Evolutionary conservation across 352 stramenopile genomes (phyloP).

Genomic region (Phytophthora nicotianae): DNA sequence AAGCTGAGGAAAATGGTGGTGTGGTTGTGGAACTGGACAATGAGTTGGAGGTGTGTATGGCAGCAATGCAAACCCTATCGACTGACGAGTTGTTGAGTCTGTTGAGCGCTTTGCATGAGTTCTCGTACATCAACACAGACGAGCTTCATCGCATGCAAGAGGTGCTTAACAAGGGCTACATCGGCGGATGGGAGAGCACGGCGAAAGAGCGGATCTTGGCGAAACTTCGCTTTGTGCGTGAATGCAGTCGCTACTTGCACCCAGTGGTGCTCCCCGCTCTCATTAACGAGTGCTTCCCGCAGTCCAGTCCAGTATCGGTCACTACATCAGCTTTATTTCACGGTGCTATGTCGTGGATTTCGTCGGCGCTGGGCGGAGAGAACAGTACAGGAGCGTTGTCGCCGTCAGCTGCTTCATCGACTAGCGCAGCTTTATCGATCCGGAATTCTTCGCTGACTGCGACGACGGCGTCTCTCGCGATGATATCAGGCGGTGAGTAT

Average conservation of each 20-base stretch:
- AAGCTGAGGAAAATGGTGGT: constrained; percentile 14
- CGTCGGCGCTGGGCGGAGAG: constrained; percentile 51
- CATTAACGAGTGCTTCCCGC: constrained; percentile 63
- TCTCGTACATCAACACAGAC: constrained; percentile 82
- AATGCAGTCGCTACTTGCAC: constrained; percentile 75
- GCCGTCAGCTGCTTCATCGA: constrained; percentile 42
- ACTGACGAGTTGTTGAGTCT: constrained; percentile 70
- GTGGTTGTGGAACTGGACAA: constrained; percentile 44
- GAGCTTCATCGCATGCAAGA: constrained; percentile 75
- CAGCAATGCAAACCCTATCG: constrained; percentile 67
- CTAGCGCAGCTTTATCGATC: constrained; percentile 51
- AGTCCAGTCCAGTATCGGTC: constrained; percentile 48
- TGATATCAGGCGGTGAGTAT: constrained; percentile 50
- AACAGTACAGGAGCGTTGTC: constrained; percentile 34
- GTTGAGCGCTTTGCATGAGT: constrained; percentile 57
- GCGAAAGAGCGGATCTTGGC: constrained; percentile 68
- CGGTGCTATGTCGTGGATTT: constrained; percentile 67
- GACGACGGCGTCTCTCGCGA: constrained; percentile 50
- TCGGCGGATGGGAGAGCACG: constrained; percentile 75
- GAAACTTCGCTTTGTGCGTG: constrained; percentile 76
- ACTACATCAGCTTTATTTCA: constrained; percentile 64
- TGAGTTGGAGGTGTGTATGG: constrained; percentile 73
- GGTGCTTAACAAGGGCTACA: constrained; percentile 81
- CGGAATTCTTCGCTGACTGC: constrained; percentile 61
- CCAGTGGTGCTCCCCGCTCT: constrained; percentile 65